A percentile compares a stretch with the other conserved stretches of the same genome.
Evolutionary conservation across 2,329 filamentous ascomycete genomes (phyloP).

Genomic region (Thelonectria blattea): DNA sequence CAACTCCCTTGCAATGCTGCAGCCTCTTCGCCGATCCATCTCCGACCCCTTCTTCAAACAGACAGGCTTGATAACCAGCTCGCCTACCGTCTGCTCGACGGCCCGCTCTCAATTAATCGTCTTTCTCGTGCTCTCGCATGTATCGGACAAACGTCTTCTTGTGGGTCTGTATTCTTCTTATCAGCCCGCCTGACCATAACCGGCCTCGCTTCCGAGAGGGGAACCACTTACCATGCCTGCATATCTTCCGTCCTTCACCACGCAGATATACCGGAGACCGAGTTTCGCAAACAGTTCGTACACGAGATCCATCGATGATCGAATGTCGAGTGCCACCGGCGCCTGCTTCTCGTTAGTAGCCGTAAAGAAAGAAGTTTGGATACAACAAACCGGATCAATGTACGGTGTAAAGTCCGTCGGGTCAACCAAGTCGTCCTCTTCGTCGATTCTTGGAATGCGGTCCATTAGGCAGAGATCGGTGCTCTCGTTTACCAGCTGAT

Average conservation of each 20-base stretch:
- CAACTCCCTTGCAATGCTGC: constrained; percentile 13
- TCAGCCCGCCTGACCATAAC: constrained; percentile 17
- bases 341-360: constrained; percentile 55
- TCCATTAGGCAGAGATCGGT: constrained; percentile 83
- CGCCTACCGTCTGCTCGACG: neutral
- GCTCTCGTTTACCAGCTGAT: constrained; percentile 79
- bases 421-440: constrained; percentile 67
- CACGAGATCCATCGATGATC: constrained; percentile 90
- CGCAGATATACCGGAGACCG: constrained; percentile 90
- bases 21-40: neutral
- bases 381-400: constrained; percentile 76
- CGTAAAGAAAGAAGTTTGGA: neutral
- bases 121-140: constrained; percentile 79
- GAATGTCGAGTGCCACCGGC: constrained; percentile 85
- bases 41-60: no score
- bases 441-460: constrained; percentile 65
- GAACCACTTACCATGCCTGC: constrained; percentile 76
- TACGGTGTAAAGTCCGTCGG: constrained; percentile 88
- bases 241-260: constrained; percentile 82
- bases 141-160: constrained; percentile 98
- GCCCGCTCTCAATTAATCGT: constrained; percentile 29
- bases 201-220: neutral
- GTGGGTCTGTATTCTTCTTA: constrained; percentile 65
- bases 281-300: constrained; percentile 97
- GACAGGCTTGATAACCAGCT: constrained; percentile 1